Conservation (phyloP, 345 rosid genomes). For the Lenwebbia sp. region DNA sequence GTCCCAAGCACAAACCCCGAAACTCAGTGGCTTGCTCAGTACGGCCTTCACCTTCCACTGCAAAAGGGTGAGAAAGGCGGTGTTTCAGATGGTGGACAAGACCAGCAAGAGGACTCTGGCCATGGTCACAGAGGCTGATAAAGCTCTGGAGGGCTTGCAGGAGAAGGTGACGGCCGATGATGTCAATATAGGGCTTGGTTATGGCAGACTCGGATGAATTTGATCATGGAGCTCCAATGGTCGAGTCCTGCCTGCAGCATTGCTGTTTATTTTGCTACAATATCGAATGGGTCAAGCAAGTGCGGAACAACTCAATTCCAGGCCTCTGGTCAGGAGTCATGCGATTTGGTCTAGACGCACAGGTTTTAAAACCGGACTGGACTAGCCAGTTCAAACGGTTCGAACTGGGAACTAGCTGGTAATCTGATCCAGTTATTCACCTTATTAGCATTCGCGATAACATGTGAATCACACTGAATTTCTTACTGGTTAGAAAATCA, state of each 20-base stretch:
- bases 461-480: no score
- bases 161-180: slow-evolving; percentile 38
- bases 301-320: not conserved
- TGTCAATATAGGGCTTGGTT: slow-evolving; percentile 33
- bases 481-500: no score
- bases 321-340: not conserved
- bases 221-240: no score
- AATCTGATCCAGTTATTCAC: no score
- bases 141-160: slow-evolving; percentile 31
- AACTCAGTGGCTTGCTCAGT: not conserved
- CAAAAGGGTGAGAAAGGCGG: slow-evolving; percentile 8
- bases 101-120: slow-evolving; percentile 30
- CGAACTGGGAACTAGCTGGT: not conserved
- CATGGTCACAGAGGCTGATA: slow-evolving; percentile 34
- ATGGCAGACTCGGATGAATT: no score
- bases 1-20: slow-evolving; percentile 8
- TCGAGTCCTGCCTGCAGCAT: no score
- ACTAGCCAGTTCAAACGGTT: not conserved
- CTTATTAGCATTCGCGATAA: no score
- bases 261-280: no score
- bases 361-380: not conserved
- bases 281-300: no score
- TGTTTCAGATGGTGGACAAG: slow-evolving; percentile 3
- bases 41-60: slow-evolving; percentile 8
- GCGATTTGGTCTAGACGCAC: not conserved